These are phyloP conservation scores for Debaryomycetaceae sp. DNA, from an alignment of 1,139 yeast species.

Conservation along the genomic window DNA sequence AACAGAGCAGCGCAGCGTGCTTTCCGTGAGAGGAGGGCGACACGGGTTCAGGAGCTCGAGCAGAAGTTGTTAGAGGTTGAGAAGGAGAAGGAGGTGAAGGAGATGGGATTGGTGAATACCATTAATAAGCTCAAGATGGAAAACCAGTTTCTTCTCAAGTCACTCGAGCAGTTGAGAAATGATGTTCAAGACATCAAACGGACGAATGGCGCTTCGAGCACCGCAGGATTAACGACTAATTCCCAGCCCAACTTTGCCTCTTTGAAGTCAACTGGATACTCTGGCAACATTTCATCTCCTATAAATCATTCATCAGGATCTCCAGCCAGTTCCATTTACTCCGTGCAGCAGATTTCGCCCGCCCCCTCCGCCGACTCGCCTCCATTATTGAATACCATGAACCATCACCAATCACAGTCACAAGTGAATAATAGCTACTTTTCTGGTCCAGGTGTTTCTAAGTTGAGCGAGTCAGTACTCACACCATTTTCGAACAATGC, in stretches of 20 bases:
- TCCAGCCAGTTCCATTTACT: conserved; percentile 33
- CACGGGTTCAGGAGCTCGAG: conserved; percentile 49
- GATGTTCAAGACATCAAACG: conserved; percentile 19
- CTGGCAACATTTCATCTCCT: conserved; percentile 6
- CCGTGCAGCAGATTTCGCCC: conserved; percentile 50
- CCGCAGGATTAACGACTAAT: not conserved
- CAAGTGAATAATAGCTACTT: conserved; percentile 7
- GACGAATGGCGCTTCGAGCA: conserved; percentile 1
- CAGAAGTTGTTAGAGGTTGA: conserved; percentile 56
- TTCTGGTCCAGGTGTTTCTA: conserved; percentile 15
- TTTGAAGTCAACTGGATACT: conserved; percentile 1
- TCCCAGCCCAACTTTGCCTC: conserved; percentile 8
- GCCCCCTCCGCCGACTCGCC: conserved; percentile 55
- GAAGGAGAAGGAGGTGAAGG: conserved; percentile 59
- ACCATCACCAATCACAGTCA: not conserved
- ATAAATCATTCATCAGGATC: conserved; percentile 16
- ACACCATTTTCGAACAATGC: conserved; percentile 6
- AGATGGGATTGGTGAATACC: conserved; percentile 55
- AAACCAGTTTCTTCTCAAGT: conserved; percentile 35
- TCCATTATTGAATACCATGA: conserved; percentile 13
- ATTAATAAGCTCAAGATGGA: conserved; percentile 41
- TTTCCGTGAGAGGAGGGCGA: conserved; percentile 78
- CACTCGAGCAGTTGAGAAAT: conserved; percentile 32
- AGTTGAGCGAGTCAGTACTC: conserved; percentile 12
- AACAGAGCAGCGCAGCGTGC: conserved; percentile 96